Conservation (phyloP, 106 monocot genomes). For the Dendrobium nobile region DNA sequence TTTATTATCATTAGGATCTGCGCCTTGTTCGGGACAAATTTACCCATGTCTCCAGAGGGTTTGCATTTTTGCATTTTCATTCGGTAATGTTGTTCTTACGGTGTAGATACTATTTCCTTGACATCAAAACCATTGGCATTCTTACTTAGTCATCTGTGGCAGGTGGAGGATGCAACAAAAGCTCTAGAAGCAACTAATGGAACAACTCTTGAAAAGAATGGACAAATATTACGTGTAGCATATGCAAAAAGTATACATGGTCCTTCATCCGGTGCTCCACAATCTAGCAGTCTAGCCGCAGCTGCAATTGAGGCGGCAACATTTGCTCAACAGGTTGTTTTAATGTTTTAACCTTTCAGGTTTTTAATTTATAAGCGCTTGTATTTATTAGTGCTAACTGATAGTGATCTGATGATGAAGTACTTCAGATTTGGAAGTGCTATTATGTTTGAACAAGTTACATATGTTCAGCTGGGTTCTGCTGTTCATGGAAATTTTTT, state of each 20-base stretch:
- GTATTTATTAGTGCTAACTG: background rate
- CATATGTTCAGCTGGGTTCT: background rate
- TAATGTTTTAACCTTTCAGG: background rate
- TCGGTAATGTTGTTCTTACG: slow-evolving; percentile 38
- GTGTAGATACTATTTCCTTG: background rate
- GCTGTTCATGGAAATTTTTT: background rate
- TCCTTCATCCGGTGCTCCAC: slow-evolving; percentile 46
- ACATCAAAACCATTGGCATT: background rate
- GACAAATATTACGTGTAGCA: slow-evolving; percentile 87
- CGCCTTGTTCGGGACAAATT: slow-evolving; percentile 96
- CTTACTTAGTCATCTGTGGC: background rate
- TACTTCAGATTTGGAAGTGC: background rate
- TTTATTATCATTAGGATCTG: slow-evolving; percentile 54
- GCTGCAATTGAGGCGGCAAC: slow-evolving; percentile 99
- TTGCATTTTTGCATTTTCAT: slow-evolving; percentile 94
- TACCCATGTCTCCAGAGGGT: slow-evolving; percentile 96
- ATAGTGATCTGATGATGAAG: background rate
- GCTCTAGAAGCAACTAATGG: slow-evolving; percentile 96
- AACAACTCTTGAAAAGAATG: slow-evolving; percentile 77
- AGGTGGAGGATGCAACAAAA: slow-evolving; percentile 98
- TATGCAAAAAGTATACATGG: slow-evolving; percentile 96
- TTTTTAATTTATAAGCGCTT: background rate
- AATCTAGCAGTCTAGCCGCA: slow-evolving; percentile 89
- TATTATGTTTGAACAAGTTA: background rate
- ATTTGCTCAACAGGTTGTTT: slow-evolving; percentile 86